phyloP scores from a whole-genome alignment of 2,329 filamentous ascomycete genomes.

The Hymenoscyphus repandus region DNA sequence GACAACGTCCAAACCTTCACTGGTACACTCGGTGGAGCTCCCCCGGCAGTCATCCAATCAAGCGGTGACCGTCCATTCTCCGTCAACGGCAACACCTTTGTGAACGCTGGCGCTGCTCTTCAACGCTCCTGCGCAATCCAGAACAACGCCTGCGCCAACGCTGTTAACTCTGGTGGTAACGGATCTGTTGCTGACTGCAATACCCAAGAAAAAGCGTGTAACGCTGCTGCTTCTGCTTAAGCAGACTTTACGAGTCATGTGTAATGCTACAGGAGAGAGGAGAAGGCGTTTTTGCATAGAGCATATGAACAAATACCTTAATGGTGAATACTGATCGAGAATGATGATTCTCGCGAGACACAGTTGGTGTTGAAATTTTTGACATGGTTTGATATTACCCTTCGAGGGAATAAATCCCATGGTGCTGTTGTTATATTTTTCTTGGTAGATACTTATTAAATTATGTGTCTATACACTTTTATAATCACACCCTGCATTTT shows the following conservation, averaged over 20 bases:
- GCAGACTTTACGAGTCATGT: neutral
- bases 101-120: constrained; percentile 48
- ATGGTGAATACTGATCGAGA: too few relatives aligned
- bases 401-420: neutral
- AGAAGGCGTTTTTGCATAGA: neutral
- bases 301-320: neutral
- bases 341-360: too few relatives aligned
- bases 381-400: neutral
- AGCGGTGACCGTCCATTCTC: constrained; percentile 47
- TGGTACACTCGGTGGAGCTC: constrained; percentile 45
- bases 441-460: neutral
- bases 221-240: constrained; percentile 24
- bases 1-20: constrained; percentile 38
- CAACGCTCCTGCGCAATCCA: constrained; percentile 57
- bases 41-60: constrained; percentile 44
- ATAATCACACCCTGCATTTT: too few relatives aligned
- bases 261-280: neutral
- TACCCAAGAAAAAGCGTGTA: constrained; percentile 45
- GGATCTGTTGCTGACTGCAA: constrained; percentile 48
- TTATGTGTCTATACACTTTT: neutral
- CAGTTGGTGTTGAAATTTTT: neutral
- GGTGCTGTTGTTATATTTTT: neutral
- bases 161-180: constrained; percentile 45
- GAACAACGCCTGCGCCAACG: constrained; percentile 54
- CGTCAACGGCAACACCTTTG: constrained; percentile 54